Evolutionary conservation across 2,329 filamentous ascomycete species (phyloP), one percentile per base, ranked within the genome.

Genomic region (Sarocladiaceae sp.): DNA sequence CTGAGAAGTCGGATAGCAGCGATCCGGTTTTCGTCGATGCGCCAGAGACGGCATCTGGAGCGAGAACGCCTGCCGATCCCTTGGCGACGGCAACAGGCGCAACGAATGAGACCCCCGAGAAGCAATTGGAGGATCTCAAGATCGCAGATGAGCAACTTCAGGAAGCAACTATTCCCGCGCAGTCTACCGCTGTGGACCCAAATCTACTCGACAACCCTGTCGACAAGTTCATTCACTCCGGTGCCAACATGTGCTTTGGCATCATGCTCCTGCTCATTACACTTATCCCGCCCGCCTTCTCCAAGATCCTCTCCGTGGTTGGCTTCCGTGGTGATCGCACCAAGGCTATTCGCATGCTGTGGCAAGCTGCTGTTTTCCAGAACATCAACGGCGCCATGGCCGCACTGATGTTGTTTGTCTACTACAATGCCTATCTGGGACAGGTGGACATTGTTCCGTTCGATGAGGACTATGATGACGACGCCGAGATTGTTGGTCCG

Each of bases 351-450:
- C 73, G 76, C 31, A 85, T 96, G 78, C 78, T 98, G 4, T 98
- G 93, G 93, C 82, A 87, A 59, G 87, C 88, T 11, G 89, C 88
- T 18, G 81, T 82, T 41, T 93, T 90, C 60, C 68, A 82, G 49
- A 95, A 95, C 60, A 78, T 97, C 56, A 94, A 96, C 57, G 91
- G 90, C n/a, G 91, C 87, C 6, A 83, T 97, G 58, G 83, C 90
- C 0, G 88, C 84, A 0, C 73, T 97, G 32, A 77, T 88, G 20
- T 69, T 96, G 0, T 73, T 97, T 13, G 82, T 80, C 1, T 97
- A 89, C 63, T 95, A 96, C 65, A 95, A 95, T 58, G 85, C 84
- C 5, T 76, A 95, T 24, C 74, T 94, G 13, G 87, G 86, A 2
- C 84, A 88, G 52, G 88, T 88, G 49, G 93, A 98, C 58, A 96